Conservation (phyloP, 169 alveolate genomes). For the Eimeria necatrix region DNA sequence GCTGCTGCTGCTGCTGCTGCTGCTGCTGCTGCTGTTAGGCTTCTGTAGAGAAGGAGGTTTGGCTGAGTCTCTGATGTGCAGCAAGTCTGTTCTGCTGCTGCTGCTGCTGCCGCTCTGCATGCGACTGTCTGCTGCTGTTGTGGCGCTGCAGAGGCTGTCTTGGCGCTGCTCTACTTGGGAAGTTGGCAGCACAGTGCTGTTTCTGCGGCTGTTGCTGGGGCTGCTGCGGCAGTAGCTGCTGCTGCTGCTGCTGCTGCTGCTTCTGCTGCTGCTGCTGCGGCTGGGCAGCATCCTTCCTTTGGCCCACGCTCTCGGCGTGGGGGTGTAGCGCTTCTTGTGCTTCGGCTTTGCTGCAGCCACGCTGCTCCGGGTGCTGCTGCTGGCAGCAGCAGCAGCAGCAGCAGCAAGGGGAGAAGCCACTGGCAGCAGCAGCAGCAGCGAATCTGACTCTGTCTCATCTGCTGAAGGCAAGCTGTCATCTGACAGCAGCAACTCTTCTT, state of each 20-base stretch:
- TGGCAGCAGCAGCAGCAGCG: not conserved
- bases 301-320: too few relatives aligned
- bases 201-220: too few relatives aligned
- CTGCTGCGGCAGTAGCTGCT: slow-evolving; percentile 34
- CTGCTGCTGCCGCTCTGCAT: not conserved
- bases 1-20: not conserved
- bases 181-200: too few relatives aligned
- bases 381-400: slow-evolving; percentile 11
- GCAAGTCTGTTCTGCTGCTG: not conserved
- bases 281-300: too few relatives aligned
- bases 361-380: not conserved
- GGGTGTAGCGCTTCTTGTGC: too few relatives aligned
- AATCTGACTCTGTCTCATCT: not conserved
- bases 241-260: slow-evolving; percentile 52
- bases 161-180: not conserved
- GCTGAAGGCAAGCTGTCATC: slow-evolving; percentile 29
- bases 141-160: not conserved
- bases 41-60: not conserved
- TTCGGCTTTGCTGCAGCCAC: not conserved
- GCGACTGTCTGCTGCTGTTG: slow-evolving; percentile 48
- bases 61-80: not conserved
- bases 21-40: slow-evolving; percentile 15
- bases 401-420: not conserved
- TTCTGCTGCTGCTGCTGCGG: not conserved
- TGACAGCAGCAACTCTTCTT: not conserved